Base-by-base conservation (phyloP, 1,284 basidiomycete species). In the Tranzscheliella williamsii region DNA sequence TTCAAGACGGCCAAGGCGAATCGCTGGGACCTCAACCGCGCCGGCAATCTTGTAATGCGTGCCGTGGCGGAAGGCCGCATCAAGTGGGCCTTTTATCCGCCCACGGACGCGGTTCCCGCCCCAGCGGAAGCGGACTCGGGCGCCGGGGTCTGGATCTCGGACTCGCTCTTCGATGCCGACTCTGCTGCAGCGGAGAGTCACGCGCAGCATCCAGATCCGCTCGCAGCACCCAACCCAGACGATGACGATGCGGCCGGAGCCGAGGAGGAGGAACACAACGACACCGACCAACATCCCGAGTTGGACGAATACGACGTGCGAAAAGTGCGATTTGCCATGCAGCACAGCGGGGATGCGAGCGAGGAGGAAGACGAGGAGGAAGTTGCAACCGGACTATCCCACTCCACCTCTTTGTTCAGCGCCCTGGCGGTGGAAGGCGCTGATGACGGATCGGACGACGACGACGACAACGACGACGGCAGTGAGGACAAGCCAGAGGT, bases 1-100 rank as follows among this genome's bases (percentile, higher is more conserved):
- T 73, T 63, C 47, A 50, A 91, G 29, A 95, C 91, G 33, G 91
- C 92, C 9, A 89, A 91, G 77, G 87, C 89, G 15, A 91, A 90
- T 5, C 79, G 92, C 48, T 87, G 90, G 7, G 92, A 95, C 79
- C 81, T 88, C 16, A 87, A 90, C 73, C 83, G 92, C 36, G 90
- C 91, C 1, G 92, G 90, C 16, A 92, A 94, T 73, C 84, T 85
- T 18, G 87, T 86, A 9, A 60, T 67, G 45, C 68, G 75, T 24
- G 80, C 84, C 6, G 80, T 91, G 18, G 87, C 90, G 0, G 89
- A 93, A 76, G 87, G 88, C 15, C 82, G 82, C 62, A 82, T 92
- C 42, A 81, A 82, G 31, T 94, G 91, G 91, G 87, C 85, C 17
- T 93, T 92, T 24, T 41, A 56, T 2, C 63, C 68, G 12, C 61